Base-by-base conservation (phyloP, 192 early-diverging fungal species). In the Phlyctochytrium arcticum region DNA sequence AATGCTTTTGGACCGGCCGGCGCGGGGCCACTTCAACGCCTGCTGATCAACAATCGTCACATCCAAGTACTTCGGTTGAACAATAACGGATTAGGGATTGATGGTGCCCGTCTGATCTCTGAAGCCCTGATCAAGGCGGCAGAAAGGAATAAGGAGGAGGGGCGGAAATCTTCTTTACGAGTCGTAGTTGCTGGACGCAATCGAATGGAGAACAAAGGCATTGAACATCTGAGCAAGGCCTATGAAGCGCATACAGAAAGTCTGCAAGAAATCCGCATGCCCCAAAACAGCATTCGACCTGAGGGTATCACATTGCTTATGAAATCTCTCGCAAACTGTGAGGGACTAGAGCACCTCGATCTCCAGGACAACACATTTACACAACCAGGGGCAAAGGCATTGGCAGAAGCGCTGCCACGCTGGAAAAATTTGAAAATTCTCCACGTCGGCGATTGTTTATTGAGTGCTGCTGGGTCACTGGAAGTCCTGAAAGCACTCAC, bases 1-100 rank as follows among this genome's bases (percentile, higher is more conserved):
- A 98, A 98, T 65, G 96, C 96, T n/a, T 98, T 98, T 79, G 96
- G 96, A 19, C 94, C 96, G 12, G 87, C 88, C 35, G 96, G 96
- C 30, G 93, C 94, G 29, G 80, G 87, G 36, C 92, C 94, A 5
- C 82, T 98, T 78, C 78, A 90, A 17, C 79, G 87, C 32, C 92
- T 98, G 50, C 74, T 97, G 46, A 86, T 82, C 68, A 86, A 90
- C 64, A 93, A 90, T 69, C 80, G 85, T 21, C 80, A 83, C 36
- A 81, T 98, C 27, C 85, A 93, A 60, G 81, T 86, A 23, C 81
- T 98, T n/a, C 86, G 85, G 67, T 78, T 98, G 30, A 94, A 98
- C 83, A 98, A 98, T 85, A 95, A 95, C 67, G 96, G 96, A 8
- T 83, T 98, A 59, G 96, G 96, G 31, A 82, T 94, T 54, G 84